Evolutionary conservation across 495 filamentous ascomycete genomes (phyloP).

Genomic region (Copromyces sp.): DNA sequence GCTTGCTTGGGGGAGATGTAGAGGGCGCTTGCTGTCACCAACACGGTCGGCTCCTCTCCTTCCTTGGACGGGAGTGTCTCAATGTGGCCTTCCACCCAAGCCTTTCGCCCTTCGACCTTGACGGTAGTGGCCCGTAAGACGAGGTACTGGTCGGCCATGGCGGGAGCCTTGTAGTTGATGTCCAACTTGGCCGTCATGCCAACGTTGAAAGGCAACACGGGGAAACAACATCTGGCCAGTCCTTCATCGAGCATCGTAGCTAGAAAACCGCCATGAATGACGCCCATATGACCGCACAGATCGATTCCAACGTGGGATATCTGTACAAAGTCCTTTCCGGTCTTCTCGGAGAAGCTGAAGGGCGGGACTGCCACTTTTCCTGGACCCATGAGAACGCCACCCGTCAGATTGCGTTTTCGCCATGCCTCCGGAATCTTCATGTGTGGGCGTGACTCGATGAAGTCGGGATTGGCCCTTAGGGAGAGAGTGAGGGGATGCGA

Average conservation of each 20-base stretch:
- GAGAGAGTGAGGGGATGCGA: constrained; percentile 58
- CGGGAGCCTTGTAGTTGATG: constrained; percentile 77
- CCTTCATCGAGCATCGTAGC: constrained; percentile 92
- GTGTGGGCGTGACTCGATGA: constrained; percentile 73
- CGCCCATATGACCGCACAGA: constrained; percentile 83
- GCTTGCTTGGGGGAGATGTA: constrained; percentile 86
- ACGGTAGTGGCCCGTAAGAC: constrained; percentile 72
- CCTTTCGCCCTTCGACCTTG: constrained; percentile 89
- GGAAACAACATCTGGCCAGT: constrained; percentile 82
- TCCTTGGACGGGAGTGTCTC: constrained; percentile 57
- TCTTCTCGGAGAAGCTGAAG: constrained; percentile 58
- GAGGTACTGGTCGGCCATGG: constrained; percentile 63
- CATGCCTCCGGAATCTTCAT: constrained; percentile 64
- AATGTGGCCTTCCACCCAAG: constrained; percentile 87
- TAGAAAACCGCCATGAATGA: constrained; percentile 83
- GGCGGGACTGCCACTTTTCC: constrained; percentile 77
- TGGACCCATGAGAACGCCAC: constrained; percentile 64
- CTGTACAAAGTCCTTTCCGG: constrained; percentile 61
- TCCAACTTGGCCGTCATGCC: constrained; percentile 87
- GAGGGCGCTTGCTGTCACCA: constrained; percentile 50
- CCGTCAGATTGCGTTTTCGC: constrained; percentile 68
- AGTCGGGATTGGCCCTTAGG: constrained; percentile 57
- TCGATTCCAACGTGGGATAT: constrained; percentile 72
- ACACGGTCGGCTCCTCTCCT: constrained; percentile 23
- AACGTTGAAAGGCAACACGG: constrained; percentile 77